These are phyloP conservation scores for Candida andamanensis DNA, from an alignment of 805 yeast genomes.

Conservation along the genomic window DNA sequence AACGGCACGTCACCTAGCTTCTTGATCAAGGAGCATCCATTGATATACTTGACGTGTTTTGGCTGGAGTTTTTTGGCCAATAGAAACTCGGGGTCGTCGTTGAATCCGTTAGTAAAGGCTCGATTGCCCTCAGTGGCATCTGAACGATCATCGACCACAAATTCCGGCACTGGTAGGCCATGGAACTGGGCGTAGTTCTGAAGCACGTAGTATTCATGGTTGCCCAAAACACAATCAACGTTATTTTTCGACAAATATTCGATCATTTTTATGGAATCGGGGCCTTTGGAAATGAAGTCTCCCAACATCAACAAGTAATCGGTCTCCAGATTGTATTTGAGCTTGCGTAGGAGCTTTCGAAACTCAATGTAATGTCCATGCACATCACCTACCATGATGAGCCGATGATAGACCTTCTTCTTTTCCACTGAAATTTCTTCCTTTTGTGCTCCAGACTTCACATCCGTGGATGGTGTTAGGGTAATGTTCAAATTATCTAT, in stretches of 20 bases:
- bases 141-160: constrained; percentile 12
- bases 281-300: constrained; percentile 83
- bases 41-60: constrained; percentile 55
- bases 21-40: constrained; percentile 60
- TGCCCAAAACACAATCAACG: constrained; percentile 77
- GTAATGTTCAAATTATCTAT: constrained; percentile 19
- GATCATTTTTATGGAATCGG: constrained; percentile 63
- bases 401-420: constrained; percentile 31
- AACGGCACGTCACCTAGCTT: constrained; percentile 57
- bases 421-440: background rate
- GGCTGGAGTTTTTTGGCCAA: constrained; percentile 54
- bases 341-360: constrained; percentile 45
- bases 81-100: constrained; percentile 32
- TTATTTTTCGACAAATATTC: constrained; percentile 55
- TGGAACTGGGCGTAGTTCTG: constrained; percentile 60
- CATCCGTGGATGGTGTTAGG: constrained; percentile 18
- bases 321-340: constrained; percentile 38
- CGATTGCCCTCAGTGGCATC: constrained; percentile 2
- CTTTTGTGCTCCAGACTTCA: background rate
- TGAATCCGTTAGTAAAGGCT: constrained; percentile 14
- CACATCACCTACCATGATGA: constrained; percentile 78
- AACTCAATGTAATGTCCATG: constrained; percentile 72
- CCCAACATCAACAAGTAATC: constrained; percentile 74
- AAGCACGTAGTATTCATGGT: constrained; percentile 76
- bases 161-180: constrained; percentile 35